phyloP scores from a whole-genome alignment of 805 yeast species.

The Metschnikowia henanensis region DNA sequence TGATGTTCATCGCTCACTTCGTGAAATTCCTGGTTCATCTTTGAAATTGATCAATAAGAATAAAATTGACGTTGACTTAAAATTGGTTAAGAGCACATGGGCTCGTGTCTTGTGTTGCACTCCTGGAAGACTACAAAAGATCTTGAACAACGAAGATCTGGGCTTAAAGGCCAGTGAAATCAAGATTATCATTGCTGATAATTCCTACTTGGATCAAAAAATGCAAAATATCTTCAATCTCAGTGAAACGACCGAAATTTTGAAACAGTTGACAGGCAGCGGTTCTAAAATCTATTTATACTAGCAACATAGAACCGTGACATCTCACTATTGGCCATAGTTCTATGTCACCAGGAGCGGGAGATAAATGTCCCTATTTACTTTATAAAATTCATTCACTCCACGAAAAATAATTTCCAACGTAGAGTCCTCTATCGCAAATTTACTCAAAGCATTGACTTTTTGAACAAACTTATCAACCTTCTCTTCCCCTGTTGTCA shows the following conservation, averaged over 20 bases:
- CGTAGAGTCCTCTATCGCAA: slow-evolving; percentile 17
- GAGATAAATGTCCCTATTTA: slow-evolving; percentile 23
- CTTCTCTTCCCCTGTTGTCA: background rate
- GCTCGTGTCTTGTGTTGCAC: slow-evolving; percentile 61
- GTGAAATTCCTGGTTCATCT: slow-evolving; percentile 50
- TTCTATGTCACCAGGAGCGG: slow-evolving; percentile 26
- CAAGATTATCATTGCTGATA: slow-evolving; percentile 57
- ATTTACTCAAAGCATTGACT: slow-evolving; percentile 6
- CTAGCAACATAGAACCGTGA: slow-evolving; percentile 27
- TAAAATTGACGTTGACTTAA: slow-evolving; percentile 62
- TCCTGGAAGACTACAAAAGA: slow-evolving; percentile 55
- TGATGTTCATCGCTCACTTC: slow-evolving; percentile 69
- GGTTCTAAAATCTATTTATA: slow-evolving; percentile 55
- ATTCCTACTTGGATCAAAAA: slow-evolving; percentile 60
- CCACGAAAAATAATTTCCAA: slow-evolving; percentile 21
- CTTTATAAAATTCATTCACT: slow-evolving; percentile 28
- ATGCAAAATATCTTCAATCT: slow-evolving; percentile 61
- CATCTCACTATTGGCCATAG: too few species aligned
- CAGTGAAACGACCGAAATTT: slow-evolving; percentile 42
- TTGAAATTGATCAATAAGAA: slow-evolving; percentile 76
- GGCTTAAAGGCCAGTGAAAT: slow-evolving; percentile 45
- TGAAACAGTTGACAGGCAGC: slow-evolving; percentile 41
- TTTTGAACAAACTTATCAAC: background rate
- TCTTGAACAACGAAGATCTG: slow-evolving; percentile 44
- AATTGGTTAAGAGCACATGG: slow-evolving; percentile 41